Evolutionary conservation across 192 early-diverging fungal genomes (phyloP), one percentile per base, ranked within the genome.

Genomic region (Thoreauomyces humboldtii): DNA sequence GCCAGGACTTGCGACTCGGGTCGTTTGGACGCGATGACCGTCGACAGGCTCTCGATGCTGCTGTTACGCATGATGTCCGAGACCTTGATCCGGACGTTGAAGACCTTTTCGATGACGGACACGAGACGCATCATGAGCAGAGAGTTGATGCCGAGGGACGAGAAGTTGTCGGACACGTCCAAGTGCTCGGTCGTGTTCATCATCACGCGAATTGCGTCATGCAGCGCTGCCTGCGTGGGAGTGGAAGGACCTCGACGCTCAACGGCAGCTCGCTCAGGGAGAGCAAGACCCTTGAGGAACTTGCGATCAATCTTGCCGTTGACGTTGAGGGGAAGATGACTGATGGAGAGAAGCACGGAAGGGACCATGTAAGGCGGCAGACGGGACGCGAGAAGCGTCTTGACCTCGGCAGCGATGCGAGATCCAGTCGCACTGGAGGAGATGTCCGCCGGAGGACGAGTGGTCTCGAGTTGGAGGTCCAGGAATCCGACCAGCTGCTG

Each of bases 311-410:
- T 51, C 34, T 63, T 76, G 31, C 72, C 74, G 38, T 72, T 76
- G 17, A 24, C n/a, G 37, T 69, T 76, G 45, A 46, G 55, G 15
- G 74, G 74, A 22, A 76, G 43, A 17, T 33, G 24, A 11, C 59
- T 57, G 24, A 76, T 33, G 2, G 14, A 4, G 1, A 72, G 19
- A 27, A 41, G 59, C 11, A 56, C 44, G 21, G 72, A 43, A 27
- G 74, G 74, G 4, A 52, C 36, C 74, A 76, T 76, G 65, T 76
- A 76, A 12, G 14, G 22, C 17, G 74, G 71, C n/a, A 76, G 61
- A 7, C 31, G 24, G n/a, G 21, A 14, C 25, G 12, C 28, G 28
- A 28, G 19, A 12, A 56, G 54, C 17, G 54, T 31, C 6, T 15
- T 31, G 11, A 33, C 17, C 12, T 35, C 32, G 6, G 28, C 54